phyloP scores from a whole-genome alignment of 2,329 filamentous ascomycete species.

The Ophiostoma ulmi region DNA sequence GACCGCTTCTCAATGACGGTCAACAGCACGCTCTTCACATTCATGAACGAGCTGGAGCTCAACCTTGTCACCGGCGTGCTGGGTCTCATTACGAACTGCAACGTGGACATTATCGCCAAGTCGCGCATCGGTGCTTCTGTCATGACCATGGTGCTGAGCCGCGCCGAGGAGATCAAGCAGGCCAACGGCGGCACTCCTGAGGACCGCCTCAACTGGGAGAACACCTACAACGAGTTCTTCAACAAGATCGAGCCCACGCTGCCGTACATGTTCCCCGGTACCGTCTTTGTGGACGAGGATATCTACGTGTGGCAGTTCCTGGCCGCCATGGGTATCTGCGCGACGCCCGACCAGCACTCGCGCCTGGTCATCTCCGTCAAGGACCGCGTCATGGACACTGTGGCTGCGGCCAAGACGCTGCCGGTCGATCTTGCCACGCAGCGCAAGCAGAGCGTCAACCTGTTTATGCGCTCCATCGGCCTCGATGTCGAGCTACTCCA shows the following conservation, averaged over 20 bases:
- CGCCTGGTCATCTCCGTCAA: slow-evolving; percentile 92
- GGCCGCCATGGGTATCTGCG: slow-evolving; percentile 88
- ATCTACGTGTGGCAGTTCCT: slow-evolving; percentile 98
- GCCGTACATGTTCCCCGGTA: slow-evolving; percentile 81
- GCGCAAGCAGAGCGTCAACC: slow-evolving; percentile 84
- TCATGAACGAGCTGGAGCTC: slow-evolving; percentile 84
- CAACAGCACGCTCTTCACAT: slow-evolving; percentile 83
- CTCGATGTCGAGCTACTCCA: slow-evolving; percentile 77
- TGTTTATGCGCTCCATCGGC: slow-evolving; percentile 99
- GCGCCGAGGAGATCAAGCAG: slow-evolving; percentile 89
- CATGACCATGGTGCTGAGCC: slow-evolving; percentile 88
- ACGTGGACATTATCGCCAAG: slow-evolving; percentile 76
- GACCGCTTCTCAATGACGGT: slow-evolving; percentile 85
- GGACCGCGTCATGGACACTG: slow-evolving; percentile 95
- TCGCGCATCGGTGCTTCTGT: slow-evolving; percentile 85
- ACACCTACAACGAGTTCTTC: slow-evolving; percentile 81
- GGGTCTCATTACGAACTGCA: slow-evolving; percentile 76
- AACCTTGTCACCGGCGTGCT: slow-evolving; percentile 87
- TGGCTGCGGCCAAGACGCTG: slow-evolving; percentile 80
- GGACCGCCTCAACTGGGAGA: slow-evolving; percentile 76
- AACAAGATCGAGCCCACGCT: slow-evolving; percentile 79
- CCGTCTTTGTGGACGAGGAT: slow-evolving; percentile 85
- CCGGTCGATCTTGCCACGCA: slow-evolving; percentile 79
- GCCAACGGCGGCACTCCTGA: slow-evolving; percentile 63
- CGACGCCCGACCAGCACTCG: slow-evolving; percentile 91